These are phyloP conservation scores for Eucalyptus caleyi DNA, from an alignment of 345 rosid species.

Conservation along the genomic window DNA sequence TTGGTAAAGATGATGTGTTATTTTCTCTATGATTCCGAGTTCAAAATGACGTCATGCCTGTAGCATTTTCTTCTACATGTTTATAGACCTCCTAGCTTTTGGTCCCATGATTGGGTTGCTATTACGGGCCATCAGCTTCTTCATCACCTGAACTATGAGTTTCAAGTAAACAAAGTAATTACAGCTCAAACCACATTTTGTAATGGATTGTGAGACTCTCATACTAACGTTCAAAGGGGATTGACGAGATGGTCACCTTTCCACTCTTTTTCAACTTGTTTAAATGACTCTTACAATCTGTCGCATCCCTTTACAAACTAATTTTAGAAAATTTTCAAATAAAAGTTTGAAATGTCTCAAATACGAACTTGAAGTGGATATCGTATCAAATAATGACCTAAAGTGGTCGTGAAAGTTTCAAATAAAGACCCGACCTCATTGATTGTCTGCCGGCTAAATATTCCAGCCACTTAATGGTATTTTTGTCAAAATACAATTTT, in stretches of 20 bases:
- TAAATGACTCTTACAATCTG: neutral
- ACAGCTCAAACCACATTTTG: rapidly evolving
- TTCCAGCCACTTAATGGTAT: too few relatives aligned
- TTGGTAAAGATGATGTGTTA: neutral
- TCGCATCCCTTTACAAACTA: neutral
- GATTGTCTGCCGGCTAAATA: rapidly evolving
- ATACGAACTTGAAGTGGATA: rapidly evolving
- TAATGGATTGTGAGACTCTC: neutral
- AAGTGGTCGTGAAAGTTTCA: too few relatives aligned
- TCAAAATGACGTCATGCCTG: neutral
- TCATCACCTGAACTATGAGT: rapidly evolving
- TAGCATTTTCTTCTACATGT: neutral
- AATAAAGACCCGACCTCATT: too few relatives aligned
- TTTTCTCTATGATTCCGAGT: neutral
- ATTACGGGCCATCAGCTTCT: neutral
- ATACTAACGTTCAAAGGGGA: neutral
- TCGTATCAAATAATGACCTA: too few relatives aligned
- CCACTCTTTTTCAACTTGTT: neutral
- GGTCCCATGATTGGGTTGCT: neutral
- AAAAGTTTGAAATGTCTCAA: too few relatives aligned
- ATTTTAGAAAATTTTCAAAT: too few relatives aligned
- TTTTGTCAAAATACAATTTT: too few relatives aligned
- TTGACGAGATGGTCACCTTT: neutral
- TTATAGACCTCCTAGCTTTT: neutral
- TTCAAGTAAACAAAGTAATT: neutral